phyloP scores from a whole-genome alignment of 208 protist genomes.

The Trypanosomatidae sp. region DNA sequence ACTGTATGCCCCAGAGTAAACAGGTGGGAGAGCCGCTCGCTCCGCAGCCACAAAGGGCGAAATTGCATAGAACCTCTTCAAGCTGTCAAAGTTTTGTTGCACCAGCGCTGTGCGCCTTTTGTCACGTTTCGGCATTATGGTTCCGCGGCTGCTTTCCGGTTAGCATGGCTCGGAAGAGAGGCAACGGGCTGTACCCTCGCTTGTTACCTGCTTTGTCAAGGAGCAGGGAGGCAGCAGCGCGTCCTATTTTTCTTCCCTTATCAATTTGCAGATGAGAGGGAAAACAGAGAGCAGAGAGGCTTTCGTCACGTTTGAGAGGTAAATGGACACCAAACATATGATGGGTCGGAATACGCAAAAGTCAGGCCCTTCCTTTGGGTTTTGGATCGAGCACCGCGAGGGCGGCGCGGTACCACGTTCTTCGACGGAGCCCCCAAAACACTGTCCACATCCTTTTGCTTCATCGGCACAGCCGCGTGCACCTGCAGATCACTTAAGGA shows the following conservation, averaged over 20 bases:
- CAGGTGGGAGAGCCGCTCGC: slow-evolving; percentile 55
- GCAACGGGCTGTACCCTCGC: neutral
- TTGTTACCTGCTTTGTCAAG: neutral
- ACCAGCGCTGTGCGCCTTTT: slow-evolving; percentile 42
- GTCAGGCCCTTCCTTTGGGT: no score
- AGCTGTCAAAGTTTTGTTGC: slow-evolving; percentile 66
- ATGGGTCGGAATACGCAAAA: neutral
- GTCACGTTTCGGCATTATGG: slow-evolving; percentile 37
- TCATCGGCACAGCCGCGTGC: neutral
- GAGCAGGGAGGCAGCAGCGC: neutral
- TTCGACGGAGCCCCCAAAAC: neutral
- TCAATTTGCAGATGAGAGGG: neutral
- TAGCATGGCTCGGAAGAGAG: neutral
- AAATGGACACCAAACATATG: neutral
- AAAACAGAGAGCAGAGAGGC: neutral
- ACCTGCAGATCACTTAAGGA: neutral
- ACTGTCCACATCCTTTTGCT: neutral
- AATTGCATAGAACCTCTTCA: slow-evolving; percentile 75
- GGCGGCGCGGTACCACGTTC: no score
- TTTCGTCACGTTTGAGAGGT: neutral
- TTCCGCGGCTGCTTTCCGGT: neutral
- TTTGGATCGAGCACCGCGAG: no score
- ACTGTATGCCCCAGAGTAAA: slow-evolving; percentile 59
- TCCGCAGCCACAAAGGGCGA: slow-evolving; percentile 41
- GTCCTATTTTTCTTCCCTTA: neutral